A percentile compares a stretch with the other conserved stretches of the same genome.
Evolutionary conservation across 2,329 filamentous ascomycete genomes (phyloP).

Genomic region (Cytospora chrysosperma): DNA sequence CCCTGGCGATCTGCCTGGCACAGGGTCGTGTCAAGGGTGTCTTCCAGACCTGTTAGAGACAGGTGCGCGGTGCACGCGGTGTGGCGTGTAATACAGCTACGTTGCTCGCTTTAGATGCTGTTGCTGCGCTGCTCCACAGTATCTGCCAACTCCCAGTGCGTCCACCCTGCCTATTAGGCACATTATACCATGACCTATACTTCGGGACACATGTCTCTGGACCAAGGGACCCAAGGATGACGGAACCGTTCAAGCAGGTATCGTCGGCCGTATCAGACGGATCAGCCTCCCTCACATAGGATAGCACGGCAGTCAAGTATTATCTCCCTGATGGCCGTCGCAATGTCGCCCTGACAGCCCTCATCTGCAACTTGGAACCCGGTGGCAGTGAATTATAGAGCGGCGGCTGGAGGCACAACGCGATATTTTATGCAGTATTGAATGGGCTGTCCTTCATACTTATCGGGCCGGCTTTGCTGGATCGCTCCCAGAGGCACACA

Average conservation of each 20-base stretch:
- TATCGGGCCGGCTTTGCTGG: slow-evolving; percentile 16
- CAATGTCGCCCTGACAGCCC: not conserved
- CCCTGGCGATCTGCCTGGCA: not conserved
- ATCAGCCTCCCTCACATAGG: not conserved
- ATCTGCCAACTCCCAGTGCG: not conserved
- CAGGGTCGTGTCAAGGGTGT: not conserved
- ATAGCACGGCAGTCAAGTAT: not conserved
- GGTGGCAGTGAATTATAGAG: not conserved
- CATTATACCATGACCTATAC: slow-evolving; percentile 29
- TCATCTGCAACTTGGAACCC: not conserved
- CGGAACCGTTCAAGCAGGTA: not conserved
- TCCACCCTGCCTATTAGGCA: slow-evolving; percentile 25
- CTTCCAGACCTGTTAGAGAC: slow-evolving; percentile 1
- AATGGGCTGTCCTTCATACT: slow-evolving; percentile 26
- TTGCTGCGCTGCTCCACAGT: slow-evolving; percentile 11
- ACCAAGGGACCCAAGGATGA: not conserved
- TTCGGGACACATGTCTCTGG: slow-evolving; percentile 22
- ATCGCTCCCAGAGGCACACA: not conserved
- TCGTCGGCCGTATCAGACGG: not conserved
- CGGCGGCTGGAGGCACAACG: slow-evolving; percentile 17
- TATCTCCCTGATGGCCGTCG: slow-evolving; percentile 3
- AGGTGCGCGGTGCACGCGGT: slow-evolving; percentile 21
- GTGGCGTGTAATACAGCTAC: slow-evolving; percentile 28
- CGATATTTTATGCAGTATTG: slow-evolving; percentile 25
- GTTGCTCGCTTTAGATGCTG: slow-evolving; percentile 26